These are phyloP conservation scores for Leishmania aethiopica DNA, from an alignment of 208 protist species.

Conservation along the genomic window DNA sequence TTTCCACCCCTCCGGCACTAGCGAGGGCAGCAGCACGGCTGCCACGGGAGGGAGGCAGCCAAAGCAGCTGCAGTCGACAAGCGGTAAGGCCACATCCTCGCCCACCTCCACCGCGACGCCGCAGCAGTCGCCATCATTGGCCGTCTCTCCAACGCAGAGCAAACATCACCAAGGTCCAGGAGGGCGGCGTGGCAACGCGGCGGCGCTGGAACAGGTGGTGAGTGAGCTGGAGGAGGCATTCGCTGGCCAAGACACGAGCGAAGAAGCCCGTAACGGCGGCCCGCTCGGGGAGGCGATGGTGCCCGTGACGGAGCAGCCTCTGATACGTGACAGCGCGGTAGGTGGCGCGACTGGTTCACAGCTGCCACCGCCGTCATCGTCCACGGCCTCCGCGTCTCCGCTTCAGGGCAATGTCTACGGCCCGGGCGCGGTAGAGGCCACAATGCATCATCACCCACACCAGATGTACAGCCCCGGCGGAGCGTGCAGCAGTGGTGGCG, in stretches of 20 bases:
- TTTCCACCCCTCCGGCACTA: slow-evolving; percentile 29
- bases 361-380: slow-evolving; percentile 6
- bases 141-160: slow-evolving; percentile 2
- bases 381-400: not conserved
- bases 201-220: slow-evolving; percentile 6
- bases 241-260: slow-evolving; percentile 20
- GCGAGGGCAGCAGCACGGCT: not conserved
- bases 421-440: not conserved
- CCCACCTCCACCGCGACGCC: not conserved
- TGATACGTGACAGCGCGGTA: not conserved
- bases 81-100: not conserved
- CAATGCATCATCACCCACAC: not conserved
- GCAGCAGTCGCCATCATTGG: not conserved
- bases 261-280: slow-evolving; percentile 14
- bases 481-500: not conserved
- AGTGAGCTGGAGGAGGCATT: slow-evolving; percentile 26
- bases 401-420: slow-evolving; percentile 5
- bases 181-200: slow-evolving; percentile 4
- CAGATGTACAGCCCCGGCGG: slow-evolving; percentile 1
- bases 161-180: not conserved
- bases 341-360: not conserved
- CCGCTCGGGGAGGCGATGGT: slow-evolving; percentile 44
- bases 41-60: not conserved
- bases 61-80: not conserved
- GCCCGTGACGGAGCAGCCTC: slow-evolving; percentile 11